These are phyloP conservation scores for Geosmithia putterillii DNA, from an alignment of 2,329 filamentous ascomycete species.

Conservation along the genomic window DNA sequence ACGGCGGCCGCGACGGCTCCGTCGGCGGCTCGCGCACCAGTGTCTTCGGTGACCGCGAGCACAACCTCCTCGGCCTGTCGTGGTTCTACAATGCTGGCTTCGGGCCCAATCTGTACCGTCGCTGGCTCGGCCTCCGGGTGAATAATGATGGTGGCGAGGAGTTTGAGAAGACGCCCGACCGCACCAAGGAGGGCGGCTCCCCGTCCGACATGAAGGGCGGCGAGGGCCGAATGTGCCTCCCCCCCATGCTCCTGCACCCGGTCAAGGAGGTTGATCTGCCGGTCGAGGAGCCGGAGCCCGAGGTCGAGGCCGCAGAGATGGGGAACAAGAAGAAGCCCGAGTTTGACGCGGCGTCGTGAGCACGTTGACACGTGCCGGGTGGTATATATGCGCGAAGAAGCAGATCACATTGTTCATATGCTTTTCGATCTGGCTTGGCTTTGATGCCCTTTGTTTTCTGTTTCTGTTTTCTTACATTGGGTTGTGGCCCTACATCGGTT, in stretches of 20 bases:
- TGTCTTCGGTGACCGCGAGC: slow-evolving; percentile 73
- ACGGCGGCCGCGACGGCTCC: slow-evolving; percentile 63
- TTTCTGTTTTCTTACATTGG: background rate
- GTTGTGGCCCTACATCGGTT: background rate
- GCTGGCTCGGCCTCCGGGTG: slow-evolving; percentile 76
- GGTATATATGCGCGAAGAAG: too few relatives aligned
- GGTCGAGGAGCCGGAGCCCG: slow-evolving; percentile 40
- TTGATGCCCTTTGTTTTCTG: background rate
- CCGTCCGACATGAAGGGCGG: slow-evolving; percentile 47
- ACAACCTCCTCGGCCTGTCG: slow-evolving; percentile 74
- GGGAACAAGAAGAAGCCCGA: slow-evolving; percentile 7
- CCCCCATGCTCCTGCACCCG: slow-evolving; percentile 81
- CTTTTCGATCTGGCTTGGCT: too few relatives aligned
- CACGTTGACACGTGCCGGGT: too few relatives aligned
- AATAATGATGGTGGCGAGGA: slow-evolving; percentile 69
- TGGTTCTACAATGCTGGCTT: slow-evolving; percentile 92
- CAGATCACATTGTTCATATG: too few relatives aligned
- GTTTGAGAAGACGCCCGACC: slow-evolving; percentile 51
- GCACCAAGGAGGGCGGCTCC: slow-evolving; percentile 33
- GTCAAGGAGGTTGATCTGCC: slow-evolving; percentile 64
- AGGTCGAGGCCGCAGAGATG: slow-evolving; percentile 19
- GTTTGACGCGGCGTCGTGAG: slow-evolving; percentile 32
- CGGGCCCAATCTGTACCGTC: slow-evolving; percentile 65
- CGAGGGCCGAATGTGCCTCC: slow-evolving; percentile 81
- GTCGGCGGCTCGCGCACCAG: slow-evolving; percentile 61